Evolutionary conservation across 2,329 filamentous ascomycete species (phyloP), one percentile per base, ranked within the genome.

Genomic region (Nectriaceae sp.): DNA sequence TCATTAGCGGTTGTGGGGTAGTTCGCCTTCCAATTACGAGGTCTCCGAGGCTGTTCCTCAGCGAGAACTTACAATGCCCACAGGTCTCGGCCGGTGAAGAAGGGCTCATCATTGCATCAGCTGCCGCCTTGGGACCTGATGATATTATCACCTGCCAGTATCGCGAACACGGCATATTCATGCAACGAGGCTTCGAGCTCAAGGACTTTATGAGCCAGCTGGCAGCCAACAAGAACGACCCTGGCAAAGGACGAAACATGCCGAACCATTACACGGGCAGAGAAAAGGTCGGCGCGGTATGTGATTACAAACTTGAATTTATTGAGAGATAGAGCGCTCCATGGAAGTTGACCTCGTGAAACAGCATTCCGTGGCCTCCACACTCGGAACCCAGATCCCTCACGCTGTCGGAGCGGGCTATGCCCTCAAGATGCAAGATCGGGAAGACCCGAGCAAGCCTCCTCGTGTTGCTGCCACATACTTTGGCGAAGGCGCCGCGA

Each of bases 111-210:
- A 87, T 96, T 3, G 92, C 89, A 2, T 90, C 88, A 0, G 89
- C 90, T 0, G 88, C 88, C 11, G 89, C 88, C 3, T 70, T 97
- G 44, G 75, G 79, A 10, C 80, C 81, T 16, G 78, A 83, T 41
- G 92, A 97, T 65, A 88, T 95, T 3, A 79, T 95, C 26, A 96
- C 94, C 64, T 87, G 86, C 48, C 91, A 97, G 66, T 97, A 97
- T 66, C 82, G 91, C 52, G 91, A 96, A 69, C 83, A 90, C 20
- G 92, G 91, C 1, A 88, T 96, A 3, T 90, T 94, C 64, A 79
- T 88, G 54, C 87, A 96, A 65, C 83, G 91, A n/a, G 91, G 91
- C 5, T 96, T 91, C 65, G 87, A 82, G 0, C 74, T 93, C 43
- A 82, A 84, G 38, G 84, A 96, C 54, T 96, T 96, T 62, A 96